These are phyloP conservation scores for Russula foetens DNA, from an alignment of 768 basidiomycete species.

Conservation along the genomic window DNA sequence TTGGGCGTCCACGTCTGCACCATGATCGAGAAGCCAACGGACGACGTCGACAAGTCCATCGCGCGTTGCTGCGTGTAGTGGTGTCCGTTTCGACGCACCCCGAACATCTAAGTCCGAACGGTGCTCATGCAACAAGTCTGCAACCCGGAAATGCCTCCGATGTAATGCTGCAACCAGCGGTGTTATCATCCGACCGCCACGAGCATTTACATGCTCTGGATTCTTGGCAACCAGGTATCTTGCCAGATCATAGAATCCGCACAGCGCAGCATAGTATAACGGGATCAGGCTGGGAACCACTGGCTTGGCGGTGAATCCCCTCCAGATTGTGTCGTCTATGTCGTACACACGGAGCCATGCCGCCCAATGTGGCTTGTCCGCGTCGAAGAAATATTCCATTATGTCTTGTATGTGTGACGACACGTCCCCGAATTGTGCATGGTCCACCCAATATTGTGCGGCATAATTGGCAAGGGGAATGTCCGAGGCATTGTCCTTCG, in stretches of 20 bases:
- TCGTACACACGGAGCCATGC: neutral
- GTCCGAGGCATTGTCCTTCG: neutral
- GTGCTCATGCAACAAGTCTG: neutral
- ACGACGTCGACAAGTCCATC: no score
- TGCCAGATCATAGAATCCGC: no score
- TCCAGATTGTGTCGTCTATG: neutral
- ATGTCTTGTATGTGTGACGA: neutral
- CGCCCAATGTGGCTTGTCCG: neutral
- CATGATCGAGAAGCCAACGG: no score
- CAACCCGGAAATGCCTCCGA: neutral
- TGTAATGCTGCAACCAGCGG: neutral
- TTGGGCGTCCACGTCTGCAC: no score
- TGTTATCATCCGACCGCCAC: neutral
- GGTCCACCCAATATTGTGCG: neutral
- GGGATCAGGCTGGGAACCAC: no score
- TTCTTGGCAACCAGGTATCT: no score
- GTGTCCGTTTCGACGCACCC: accelerated
- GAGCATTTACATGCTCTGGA: neutral
- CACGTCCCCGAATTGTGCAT: neutral
- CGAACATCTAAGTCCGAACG: neutral
- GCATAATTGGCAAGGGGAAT: neutral
- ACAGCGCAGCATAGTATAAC: no score
- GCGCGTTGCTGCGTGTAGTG: no score
- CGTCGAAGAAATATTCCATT: neutral
- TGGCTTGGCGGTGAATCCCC: neutral